Base-by-base conservation (phyloP, 257 asterid species). In the Nicotiana tomentosiformis region DNA sequence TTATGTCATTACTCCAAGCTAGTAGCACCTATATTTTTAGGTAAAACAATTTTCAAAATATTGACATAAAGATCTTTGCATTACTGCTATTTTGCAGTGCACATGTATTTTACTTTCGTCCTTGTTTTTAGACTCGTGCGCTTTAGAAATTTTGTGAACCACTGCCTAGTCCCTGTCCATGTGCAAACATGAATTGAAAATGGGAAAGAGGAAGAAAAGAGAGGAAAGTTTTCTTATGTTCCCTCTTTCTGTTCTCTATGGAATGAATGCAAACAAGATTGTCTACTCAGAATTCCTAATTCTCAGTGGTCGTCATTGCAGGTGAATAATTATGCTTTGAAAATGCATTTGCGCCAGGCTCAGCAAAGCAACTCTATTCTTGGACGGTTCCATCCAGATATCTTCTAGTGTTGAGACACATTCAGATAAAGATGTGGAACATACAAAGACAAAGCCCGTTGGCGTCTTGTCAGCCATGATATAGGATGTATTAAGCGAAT, bases 311-410 rank as follows among this genome's bases (percentile, higher is more conserved):
- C 78, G 49, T 78, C 29, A 23, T 81, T 90, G 88, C 91, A 94
- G 98, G 88, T 93, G 89, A 91, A 88, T 80, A 93, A 93, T 89
- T 94, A 94, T 82, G 95, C 95, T 7, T 88, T 94, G 91, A 84
- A 83, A 14, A 79, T 93, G 94, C 95, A 89, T 78, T 64, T 94
- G 88, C 91, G 83, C 5, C 95, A 90, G 86, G 96, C 95, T 69
- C 89, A 90, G 90, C 93, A 88, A 76, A 77, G 84, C 89, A 91
- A 85, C 85, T 84, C 92, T 65, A 90, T 92, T 37, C 90, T 88
- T 0, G 98, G 97, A 61, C 94, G 84, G 20, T 91, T 89, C 90
- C 84, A 90, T 82, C 98, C 97, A 2, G 98, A 94, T 83, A 84
- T 94, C 62, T 94, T 90, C 85, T 94, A 81, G 60, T 43, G 57